Evolutionary conservation across 225 moss, liverwort and hornwort genomes (phyloP), one percentile per base, ranked within the genome.

Genomic region (Climacium dendroides): DNA sequence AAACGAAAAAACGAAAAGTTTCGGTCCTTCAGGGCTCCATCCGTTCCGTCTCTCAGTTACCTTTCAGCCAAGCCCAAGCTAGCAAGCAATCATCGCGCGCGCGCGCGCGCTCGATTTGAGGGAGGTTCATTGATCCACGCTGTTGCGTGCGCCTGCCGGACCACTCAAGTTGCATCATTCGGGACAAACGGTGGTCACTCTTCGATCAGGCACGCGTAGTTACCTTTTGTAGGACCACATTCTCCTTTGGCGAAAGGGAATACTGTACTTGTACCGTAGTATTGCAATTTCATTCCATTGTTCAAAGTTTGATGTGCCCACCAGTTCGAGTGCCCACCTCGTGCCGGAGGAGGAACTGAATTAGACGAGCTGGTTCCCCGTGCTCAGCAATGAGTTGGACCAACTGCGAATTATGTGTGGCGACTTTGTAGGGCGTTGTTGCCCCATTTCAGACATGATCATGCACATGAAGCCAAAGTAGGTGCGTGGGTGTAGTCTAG

Each of bases 211-310:
- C 63, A 64, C 12, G 25, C 55, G 19, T 5, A 19, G 18, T 4
- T 16, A 17, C 15, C 35, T 64, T 35, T 35, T 62, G 63, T 63
- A 81, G 47, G 81, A 48, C 81, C 48, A 77, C 77, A 77, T 77
- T 77, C 77, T 37, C 77, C 9, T 25, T 25, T 54, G 15, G 15
- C 35, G 35, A 23, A 53, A 53, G 34, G 22, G 34, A 75, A 13
- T 34, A 4, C 2, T 23, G 12, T 13, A 13, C 11, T 65, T 2
- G 3, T 1, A n/a, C n/a, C n/a, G n/a, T n/a, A n/a, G n/a, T n/a
- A 18, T 50, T 32, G 35, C 35, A 53, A 9, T 19, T 74, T 48
- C 30, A 11, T 73, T 73, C 29, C 73, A 47, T 10, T 9, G 28
- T 50, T 50, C 50, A 14, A 12, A 26, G 45, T 28, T 45, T 10